Evolutionary conservation across 2,329 filamentous ascomycete genomes (phyloP), one percentile per base, ranked within the genome.

Genomic region (Alternaria sp.): DNA sequence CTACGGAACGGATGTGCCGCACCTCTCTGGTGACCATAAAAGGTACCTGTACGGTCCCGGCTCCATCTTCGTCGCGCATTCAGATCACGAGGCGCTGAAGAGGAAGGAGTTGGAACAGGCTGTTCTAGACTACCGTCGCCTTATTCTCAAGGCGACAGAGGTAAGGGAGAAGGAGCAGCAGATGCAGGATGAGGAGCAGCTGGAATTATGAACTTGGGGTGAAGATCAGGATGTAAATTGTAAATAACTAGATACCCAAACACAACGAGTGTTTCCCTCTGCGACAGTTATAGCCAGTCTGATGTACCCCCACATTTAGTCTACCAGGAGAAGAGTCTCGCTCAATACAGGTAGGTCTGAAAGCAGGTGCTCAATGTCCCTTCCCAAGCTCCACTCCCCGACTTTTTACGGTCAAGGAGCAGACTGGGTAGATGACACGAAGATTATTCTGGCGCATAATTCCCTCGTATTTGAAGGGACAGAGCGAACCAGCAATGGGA

Each of bases 1-100:
- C 78, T 98, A 98, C 75, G 95, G 94, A 11, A 98, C 96, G 1
- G 95, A 98, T 79, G 90, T 97, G 21, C 92, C 94, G 2, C 90
- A 93, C 71, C 80, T 97, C 47, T 81, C 87, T 30, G 89, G 92
- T 11, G 84, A 89, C 57, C 88, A 93, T 68, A 89, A 86, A 79
- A 82, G 84, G 61, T 90, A 89, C 78, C 75, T 89, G n/a, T 89
- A 89, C 71, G 87, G 87, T 0, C 87, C 87, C 2, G 87, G 87
- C 1, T 90, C 84, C 64, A 97, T 98, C 65, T 84, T 96, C 41
- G 93, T 97, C 26, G 95, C 95, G 6, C 95, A 98, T 77, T 92
- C 90, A 1, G 90, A 93, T 68, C 86, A 96, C 71, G 95, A 97
- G 82, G 90, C 90, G 30, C 77, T 97, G 70, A 92, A 87, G 25